Conservation (phyloP, 352 stramenopile genomes). For the Phytophthora pistaciae region DNA sequence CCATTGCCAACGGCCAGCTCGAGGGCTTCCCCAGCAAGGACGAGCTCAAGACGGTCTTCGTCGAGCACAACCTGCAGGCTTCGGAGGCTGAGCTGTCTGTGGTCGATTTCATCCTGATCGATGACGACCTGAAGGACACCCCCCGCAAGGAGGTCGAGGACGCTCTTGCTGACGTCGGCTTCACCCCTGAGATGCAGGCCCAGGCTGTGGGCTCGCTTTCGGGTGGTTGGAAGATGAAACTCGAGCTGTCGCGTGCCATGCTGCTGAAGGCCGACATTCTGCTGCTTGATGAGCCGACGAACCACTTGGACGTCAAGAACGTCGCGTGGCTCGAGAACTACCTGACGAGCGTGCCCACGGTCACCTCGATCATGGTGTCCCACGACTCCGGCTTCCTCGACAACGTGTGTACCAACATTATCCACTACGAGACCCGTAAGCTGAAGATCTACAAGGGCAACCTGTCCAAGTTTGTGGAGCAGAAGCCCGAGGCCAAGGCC, state of each 20-base stretch:
- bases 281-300: conserved; percentile 97
- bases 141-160: conserved; percentile 90
- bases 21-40: conserved; percentile 96
- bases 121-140: conserved; percentile 93
- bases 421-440: conserved; percentile 97
- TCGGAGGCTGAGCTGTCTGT: conserved; percentile 87
- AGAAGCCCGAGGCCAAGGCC: conserved; percentile 88
- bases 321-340: conserved; percentile 95
- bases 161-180: conserved; percentile 94
- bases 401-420: conserved; percentile 98
- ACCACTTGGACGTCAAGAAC: conserved; percentile 95
- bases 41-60: conserved; percentile 97
- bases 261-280: conserved; percentile 97
- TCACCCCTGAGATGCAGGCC: conserved; percentile 95
- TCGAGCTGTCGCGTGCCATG: conserved; percentile 95
- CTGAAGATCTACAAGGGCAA: conserved; percentile 92
- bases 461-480: conserved; percentile 86
- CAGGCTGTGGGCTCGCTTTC: conserved; percentile 93
- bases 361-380: conserved; percentile 96
- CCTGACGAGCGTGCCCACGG: conserved; percentile 85
- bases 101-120: conserved; percentile 84
- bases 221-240: conserved; percentile 97
- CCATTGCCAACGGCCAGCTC: conserved; percentile 96
- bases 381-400: conserved; percentile 98
- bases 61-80: conserved; percentile 97